Base-by-base conservation (phyloP, 352 stramenopile species). In the Phytophthora pini region DNA sequence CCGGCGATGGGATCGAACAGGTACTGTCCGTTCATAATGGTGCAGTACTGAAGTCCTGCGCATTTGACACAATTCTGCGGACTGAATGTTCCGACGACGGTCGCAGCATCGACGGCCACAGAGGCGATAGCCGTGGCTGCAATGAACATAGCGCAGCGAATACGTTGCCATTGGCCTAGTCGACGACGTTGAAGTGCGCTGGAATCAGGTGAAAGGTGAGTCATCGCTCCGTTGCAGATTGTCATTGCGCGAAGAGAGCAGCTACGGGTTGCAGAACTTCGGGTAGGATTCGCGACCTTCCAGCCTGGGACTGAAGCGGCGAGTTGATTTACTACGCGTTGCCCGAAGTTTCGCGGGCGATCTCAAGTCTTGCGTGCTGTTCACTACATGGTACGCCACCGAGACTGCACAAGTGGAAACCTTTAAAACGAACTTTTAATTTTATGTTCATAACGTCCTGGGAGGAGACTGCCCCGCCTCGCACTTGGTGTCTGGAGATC, bases 11-110 rank as follows among this genome's bases (percentile, higher is more conserved):
- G 80, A 47, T 90, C 82, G 47, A 84, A 90, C 32, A 90, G 59
- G n/a, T 80, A 76, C 61, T 88, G 82, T 27, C 76, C 80, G 53
- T 91, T 92, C 63, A 90, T 84, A 22, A 74, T 75, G 5, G 73
- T 86, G 71, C 82, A 93, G 56, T 90, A 79, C 61, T 82, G 48
- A 17, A 93, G 69, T 4, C 78, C 77, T 2, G 67, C 53, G 53
- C 80, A 93, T 11, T 72, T 65, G 27, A 76, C 66, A 47, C 84
- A 93, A 13, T 71, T 67, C 12, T 72, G 73, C 0, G 74, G 29
- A 40, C 77, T 70, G 11, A 84, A 80, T 17, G 59, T 57, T 22
- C 82, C 84, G 40, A 80, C 70, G n/a, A 40, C 31, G 29, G 45
- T 38, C 13, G 44, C 48, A 32, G 57, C 45, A 51, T 41, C 38